These are phyloP conservation scores for Ceratocystis colombiana DNA, from an alignment of 2,329 filamentous ascomycete species.

Conservation along the genomic window DNA sequence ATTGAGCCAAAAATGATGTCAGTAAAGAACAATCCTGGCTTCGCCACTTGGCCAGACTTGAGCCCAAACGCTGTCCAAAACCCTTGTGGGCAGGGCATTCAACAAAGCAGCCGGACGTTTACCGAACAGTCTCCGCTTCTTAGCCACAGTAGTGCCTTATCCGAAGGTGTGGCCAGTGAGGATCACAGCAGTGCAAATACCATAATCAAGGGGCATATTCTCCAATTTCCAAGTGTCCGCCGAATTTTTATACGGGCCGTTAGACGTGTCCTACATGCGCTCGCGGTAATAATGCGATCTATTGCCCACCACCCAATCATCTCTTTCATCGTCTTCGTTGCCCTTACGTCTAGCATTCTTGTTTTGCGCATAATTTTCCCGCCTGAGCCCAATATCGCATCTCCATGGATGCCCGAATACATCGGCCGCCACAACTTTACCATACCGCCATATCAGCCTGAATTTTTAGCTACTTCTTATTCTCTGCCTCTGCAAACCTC, in stretches of 20 bases:
- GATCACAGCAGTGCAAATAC: not conserved
- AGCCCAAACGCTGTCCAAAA: not conserved
- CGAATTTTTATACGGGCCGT: not conserved
- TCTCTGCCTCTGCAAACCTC: constrained; percentile 48
- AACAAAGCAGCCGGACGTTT: constrained; percentile 8
- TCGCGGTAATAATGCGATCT: not conserved
- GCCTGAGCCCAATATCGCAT: constrained; percentile 22
- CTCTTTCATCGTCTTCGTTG: constrained; percentile 10
- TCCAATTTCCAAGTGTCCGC: not conserved
- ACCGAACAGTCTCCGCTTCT: constrained; percentile 25
- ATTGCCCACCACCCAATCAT: constrained; percentile 21
- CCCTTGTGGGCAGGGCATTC: not conserved
- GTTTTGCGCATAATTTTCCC: constrained; percentile 23
- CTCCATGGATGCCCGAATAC: constrained; percentile 42
- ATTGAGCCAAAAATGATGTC: not conserved
- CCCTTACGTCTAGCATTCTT: constrained; percentile 9
- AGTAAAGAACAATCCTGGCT: not conserved
- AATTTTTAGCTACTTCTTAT: constrained; percentile 39
- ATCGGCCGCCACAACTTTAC: constrained; percentile 37
- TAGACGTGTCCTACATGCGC: too few relatives aligned
- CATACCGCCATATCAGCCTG: constrained; percentile 38
- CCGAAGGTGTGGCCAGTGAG: not conserved
- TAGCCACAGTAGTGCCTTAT: not conserved
- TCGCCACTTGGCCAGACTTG: not conserved
- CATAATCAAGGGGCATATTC: not conserved